Evolutionary conservation across 2,329 filamentous ascomycete genomes (phyloP).

Genomic region (Teratosphaeria pseudoeucalypti): DNA sequence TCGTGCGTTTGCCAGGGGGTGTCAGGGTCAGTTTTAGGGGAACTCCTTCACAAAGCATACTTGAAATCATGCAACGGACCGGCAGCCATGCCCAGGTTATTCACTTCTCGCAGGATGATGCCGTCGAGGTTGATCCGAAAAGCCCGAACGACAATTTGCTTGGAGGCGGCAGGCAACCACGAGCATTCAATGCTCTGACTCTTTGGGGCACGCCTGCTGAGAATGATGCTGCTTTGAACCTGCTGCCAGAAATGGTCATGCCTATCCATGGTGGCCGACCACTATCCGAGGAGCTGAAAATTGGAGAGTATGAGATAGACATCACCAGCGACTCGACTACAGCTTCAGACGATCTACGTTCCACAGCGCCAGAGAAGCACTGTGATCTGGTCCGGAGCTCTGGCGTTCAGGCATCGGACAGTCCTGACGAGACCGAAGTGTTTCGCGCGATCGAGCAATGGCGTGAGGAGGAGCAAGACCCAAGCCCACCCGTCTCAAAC

Average conservation of each 20-base stretch:
- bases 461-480: not conserved
- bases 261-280: not conserved
- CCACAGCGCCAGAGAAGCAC: not conserved
- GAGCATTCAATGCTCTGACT: conserved; percentile 10
- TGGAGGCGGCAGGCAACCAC: not conserved
- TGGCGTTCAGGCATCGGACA: not conserved
- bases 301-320: not conserved
- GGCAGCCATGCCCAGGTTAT: conserved; percentile 16
- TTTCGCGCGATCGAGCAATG: not conserved
- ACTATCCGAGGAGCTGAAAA: not conserved
- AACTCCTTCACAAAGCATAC: conserved; percentile 9
- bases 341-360: not conserved
- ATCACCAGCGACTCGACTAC: not conserved
- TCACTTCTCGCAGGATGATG: not conserved
- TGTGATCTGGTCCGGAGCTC: not conserved
- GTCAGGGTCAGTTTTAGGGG: conserved; percentile 11
- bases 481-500: not conserved
- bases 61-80: conserved; percentile 23
- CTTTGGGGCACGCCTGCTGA: conserved; percentile 12
- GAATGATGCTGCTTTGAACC: conserved; percentile 9
- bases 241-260: conserved; percentile 9
- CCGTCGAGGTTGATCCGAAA: not conserved
- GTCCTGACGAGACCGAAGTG: not conserved
- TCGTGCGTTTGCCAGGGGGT: conserved; percentile 12
- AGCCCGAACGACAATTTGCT: not conserved